These are phyloP conservation scores for Leccinum pseudoinsigne DNA, from an alignment of 1,284 basidiomycete species.

Conservation along the genomic window DNA sequence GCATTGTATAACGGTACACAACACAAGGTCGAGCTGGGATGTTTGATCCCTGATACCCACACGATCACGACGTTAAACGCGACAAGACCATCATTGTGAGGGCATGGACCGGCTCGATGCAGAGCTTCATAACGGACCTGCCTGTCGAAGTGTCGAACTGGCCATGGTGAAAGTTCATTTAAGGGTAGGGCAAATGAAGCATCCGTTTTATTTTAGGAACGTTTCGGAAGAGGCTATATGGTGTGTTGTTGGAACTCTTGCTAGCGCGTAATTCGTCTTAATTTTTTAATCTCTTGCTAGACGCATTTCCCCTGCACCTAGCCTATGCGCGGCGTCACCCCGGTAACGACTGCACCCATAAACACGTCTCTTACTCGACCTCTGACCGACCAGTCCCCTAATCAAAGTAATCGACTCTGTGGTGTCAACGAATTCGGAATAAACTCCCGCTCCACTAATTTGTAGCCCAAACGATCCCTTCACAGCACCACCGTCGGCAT, in stretches of 20 bases:
- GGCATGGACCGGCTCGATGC: slow-evolving; percentile 72
- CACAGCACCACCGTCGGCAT: slow-evolving; percentile 34
- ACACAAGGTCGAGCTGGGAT: slow-evolving; percentile 68
- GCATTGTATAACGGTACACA: slow-evolving; percentile 69
- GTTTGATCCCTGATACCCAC: slow-evolving; percentile 66
- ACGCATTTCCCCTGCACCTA: slow-evolving; percentile 70
- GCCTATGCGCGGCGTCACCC: slow-evolving; percentile 47
- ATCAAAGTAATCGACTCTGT: slow-evolving; percentile 12
- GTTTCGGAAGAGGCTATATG: slow-evolving; percentile 67
- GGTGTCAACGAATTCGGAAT: slow-evolving; percentile 10
- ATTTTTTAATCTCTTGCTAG: slow-evolving; percentile 34
- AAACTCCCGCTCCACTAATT: slow-evolving; percentile 9
- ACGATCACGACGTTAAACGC: slow-evolving; percentile 75
- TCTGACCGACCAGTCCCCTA: slow-evolving; percentile 23
- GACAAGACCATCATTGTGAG: slow-evolving; percentile 72
- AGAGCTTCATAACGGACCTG: slow-evolving; percentile 64
- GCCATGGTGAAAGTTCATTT: slow-evolving; percentile 54
- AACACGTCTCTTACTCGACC: slow-evolving; percentile 24
- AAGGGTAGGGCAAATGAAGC: slow-evolving; percentile 1
- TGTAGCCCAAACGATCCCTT: slow-evolving; percentile 24
- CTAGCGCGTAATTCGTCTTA: not conserved
- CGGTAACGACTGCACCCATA: slow-evolving; percentile 29
- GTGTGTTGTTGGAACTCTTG: slow-evolving; percentile 35
- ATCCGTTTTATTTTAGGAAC: slow-evolving; percentile 37
- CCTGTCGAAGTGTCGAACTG: slow-evolving; percentile 80